Base-by-base conservation (phyloP, 257 asterid species). In the Paulownia fortunei region DNA sequence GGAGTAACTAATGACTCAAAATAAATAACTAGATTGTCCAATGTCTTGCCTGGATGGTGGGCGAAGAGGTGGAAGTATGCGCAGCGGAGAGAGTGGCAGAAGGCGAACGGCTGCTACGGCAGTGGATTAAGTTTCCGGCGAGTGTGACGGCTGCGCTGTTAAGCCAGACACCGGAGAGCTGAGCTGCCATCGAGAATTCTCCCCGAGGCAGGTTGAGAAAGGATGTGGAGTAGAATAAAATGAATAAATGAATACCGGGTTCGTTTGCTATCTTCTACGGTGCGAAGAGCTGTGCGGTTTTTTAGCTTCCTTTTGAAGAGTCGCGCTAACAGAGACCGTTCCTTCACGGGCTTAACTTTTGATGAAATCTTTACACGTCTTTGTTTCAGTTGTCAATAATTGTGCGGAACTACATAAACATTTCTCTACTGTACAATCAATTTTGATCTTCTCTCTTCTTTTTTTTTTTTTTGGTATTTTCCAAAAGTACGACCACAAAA, bases 1-100 rank as follows among this genome's bases (percentile, higher is more conserved):
- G 37, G 72, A 47, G 56, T 66, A 72, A 54, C 36, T 4, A 21
- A 55, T 1, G 34, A 46, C 41, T 62, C 36, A 49, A 76, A 11
- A 11, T 19, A 72, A 24, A 46, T 30, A 44, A 24, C 30, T 4
- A 59, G n/a, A 23, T 13, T n/a, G 19, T 30, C 6, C 62, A 63
- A 6, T 54, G 19, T 44, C 76, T 76, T 86, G 72, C 98, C 97
- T 94, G 96, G 69, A 90, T 84, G 58, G 82, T 81, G 74, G 97
- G 88, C 51, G 97, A 72, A 58, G 87, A 77, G 41, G 90, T 63
- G 56, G 92, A 82, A 79, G 87, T 82, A 37, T 75, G 83, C 13
- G 83, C 84, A 13, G 92, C 78, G 59, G 88, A 54, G 37, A 77
- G 62, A 42, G 87, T 56, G n/a, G 87, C 74, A 15, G 83, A 73